phyloP scores from a whole-genome alignment of 176 grass and related monocot genomes.

The Oryza glaberrima region DNA sequence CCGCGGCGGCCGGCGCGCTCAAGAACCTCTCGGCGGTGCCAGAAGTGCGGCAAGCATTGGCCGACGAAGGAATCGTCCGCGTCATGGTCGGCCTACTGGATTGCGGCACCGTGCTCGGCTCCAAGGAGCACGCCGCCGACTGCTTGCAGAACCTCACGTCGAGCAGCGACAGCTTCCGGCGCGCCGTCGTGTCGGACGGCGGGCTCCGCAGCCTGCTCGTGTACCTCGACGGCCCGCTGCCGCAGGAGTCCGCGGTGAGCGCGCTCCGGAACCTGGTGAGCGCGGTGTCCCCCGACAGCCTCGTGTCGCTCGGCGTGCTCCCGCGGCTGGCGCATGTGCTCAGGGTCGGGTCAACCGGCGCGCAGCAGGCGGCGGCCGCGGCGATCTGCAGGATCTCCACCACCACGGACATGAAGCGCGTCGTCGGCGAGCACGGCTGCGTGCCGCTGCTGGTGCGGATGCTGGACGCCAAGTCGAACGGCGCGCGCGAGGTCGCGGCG shows the following conservation, averaged over 20 bases:
- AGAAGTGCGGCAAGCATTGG: slow-evolving; percentile 63
- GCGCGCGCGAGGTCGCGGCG: slow-evolving; percentile 69
- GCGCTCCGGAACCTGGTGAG: slow-evolving; percentile 73
- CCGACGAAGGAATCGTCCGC: slow-evolving; percentile 64
- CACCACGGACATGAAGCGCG: slow-evolving; percentile 60
- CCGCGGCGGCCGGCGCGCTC: slow-evolving; percentile 69
- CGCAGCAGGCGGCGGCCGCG: slow-evolving; percentile 64
- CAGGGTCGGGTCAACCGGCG: slow-evolving; percentile 55
- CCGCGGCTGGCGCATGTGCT: slow-evolving; percentile 77
- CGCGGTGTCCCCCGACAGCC: slow-evolving; percentile 49
- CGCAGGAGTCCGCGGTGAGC: slow-evolving; percentile 66
- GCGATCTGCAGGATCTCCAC: slow-evolving; percentile 66
- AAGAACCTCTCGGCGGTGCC: slow-evolving; percentile 77
- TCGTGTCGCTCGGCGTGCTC: slow-evolving; percentile 71
- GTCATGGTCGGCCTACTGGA: slow-evolving; percentile 80
- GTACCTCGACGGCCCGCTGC: slow-evolving; percentile 67
- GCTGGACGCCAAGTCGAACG: slow-evolving; percentile 72
- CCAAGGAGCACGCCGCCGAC: slow-evolving; percentile 85
- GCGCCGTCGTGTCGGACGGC: slow-evolving; percentile 68
- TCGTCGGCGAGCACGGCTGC: slow-evolving; percentile 64
- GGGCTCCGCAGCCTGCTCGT: slow-evolving; percentile 69
- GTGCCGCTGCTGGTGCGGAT: slow-evolving; percentile 61
- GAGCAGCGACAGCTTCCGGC: slow-evolving; percentile 56
- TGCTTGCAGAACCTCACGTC: slow-evolving; percentile 80
- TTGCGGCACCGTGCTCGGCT: slow-evolving; percentile 50